phyloP scores from a whole-genome alignment of 371 early-diverging fungal genomes.

The Apophysomyces ossiformis region DNA sequence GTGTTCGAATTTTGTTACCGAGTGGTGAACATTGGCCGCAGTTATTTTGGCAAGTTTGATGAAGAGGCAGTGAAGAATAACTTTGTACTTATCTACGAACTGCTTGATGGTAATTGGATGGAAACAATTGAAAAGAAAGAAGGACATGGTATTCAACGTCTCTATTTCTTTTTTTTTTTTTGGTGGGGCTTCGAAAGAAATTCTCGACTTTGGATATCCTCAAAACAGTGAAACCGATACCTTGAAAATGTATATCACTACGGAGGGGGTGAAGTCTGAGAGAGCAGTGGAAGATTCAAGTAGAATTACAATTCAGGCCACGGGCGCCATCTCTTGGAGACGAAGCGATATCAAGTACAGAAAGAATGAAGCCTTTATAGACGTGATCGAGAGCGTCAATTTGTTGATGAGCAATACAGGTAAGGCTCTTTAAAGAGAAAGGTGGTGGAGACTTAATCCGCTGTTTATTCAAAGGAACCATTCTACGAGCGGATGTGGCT shows the following conservation, averaged over 20 bases:
- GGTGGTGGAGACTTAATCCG: neutral
- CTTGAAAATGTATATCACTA: constrained; percentile 88
- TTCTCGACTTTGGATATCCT: constrained; percentile 92
- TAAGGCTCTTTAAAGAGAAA: constrained; percentile 10
- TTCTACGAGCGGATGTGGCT: constrained; percentile 79
- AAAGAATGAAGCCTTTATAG: constrained; percentile 97
- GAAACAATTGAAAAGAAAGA: no score
- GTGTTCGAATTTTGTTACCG: constrained; percentile 88
- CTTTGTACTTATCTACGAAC: constrained; percentile 90
- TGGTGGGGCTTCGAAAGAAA: constrained; percentile 56
- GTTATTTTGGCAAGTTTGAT: constrained; percentile 89
- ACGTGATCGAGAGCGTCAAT: constrained; percentile 96
- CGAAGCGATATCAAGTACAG: constrained; percentile 88
- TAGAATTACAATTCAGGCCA: constrained; percentile 89
- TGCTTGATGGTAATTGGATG: constrained; percentile 77
- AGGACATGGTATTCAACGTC: neutral
- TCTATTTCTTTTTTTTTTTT: neutral
- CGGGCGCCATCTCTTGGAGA: constrained; percentile 90
- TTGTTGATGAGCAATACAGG: constrained; percentile 80
- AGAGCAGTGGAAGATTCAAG: constrained; percentile 75
- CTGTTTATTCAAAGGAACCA: constrained; percentile 55
- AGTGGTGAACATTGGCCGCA: constrained; percentile 72
- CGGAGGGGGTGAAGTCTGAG: constrained; percentile 85
- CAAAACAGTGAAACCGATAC: constrained; percentile 90
- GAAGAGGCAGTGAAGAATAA: constrained; percentile 91